Evolutionary conservation across 2,329 filamentous ascomycete genomes (phyloP), one percentile per base, ranked within the genome.

Genomic region (Ascochyta lentis): DNA sequence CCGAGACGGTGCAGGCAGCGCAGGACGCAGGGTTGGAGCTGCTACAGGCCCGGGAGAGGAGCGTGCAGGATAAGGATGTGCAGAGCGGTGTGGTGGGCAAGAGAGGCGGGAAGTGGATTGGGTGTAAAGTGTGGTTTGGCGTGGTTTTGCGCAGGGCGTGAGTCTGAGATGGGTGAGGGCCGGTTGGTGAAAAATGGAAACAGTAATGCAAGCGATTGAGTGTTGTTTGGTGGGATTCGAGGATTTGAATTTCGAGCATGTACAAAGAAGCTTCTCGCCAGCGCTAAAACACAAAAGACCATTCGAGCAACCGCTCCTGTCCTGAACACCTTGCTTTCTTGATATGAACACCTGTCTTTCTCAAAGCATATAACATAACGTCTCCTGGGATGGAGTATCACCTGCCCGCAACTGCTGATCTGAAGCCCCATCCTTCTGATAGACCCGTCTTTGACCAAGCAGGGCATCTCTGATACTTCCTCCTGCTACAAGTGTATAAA

Each of bases 1-100:
- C 71, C 4, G 82, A 87, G 56, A 80, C 84, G 23, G 60, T 85
- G n/a, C 70, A 66, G 2, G 83, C 77, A 50, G 86, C 84, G 5
- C 37, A 26, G 49, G 38, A 49, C 1, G 22, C 60, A 34, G 76
- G 75, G 12, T 65, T 78, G 43, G 68, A 73, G 42, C 56, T 76
- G 8, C 2, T 72, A 33, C 42, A 23, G 9, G 54, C 64, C 0
- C 57, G 41, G 53, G 76, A 78, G 64, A 68, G 71, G 43, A 60
- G 27, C 16, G 60, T 79, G 33, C 58, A 47, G 41, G 63, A 56
- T 58, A 56, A 44, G 38, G 73, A 77, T 66, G 52, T 77, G 12
- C 53, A 67, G 49, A 58, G 45, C 6, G 70, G 67, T 2, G 42
- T 49, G 19, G 71, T 77, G 7, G 69, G 74, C 6, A 56, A 66